Evolutionary conservation across 2,329 filamentous ascomycete genomes (phyloP), one percentile per base, ranked within the genome.

Genomic region (Xylaria sp.): DNA sequence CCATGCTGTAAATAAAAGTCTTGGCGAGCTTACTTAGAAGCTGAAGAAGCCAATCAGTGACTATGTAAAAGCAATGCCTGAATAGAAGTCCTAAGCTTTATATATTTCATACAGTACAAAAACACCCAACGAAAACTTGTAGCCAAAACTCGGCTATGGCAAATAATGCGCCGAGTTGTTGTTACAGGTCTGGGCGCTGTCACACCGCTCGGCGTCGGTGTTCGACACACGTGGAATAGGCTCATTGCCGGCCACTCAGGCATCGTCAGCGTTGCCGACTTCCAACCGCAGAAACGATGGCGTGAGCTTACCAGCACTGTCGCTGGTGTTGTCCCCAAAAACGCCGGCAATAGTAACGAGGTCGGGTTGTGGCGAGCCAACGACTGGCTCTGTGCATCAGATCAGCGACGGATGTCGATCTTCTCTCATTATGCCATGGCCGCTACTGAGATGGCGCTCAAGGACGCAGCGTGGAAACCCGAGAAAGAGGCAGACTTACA

Each of bases 401-500:
- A 90, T 66, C 85, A 87, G 76, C 88, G 94, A 4, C 92, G 93
- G 76, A 97, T 97, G 90, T 94, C 96, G n/a, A 86, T 84, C 28
- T 98, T 98, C 78, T 88, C 94, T 4, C 94, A 98, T 79, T 98
- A 97, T 82, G 95, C 94, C 15, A 86, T 97, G 77, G 93, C 92
- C 13, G 93, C 94, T 2, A 87, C 93, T 0, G 88, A 93, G 59
- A 96, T 98, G 86, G 96, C 96, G 0, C 83, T 99, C 60, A 81
- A 88, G 33, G 93, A 98, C 83, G 91, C 95, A 0, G 89, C 86
- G 2, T 97, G 94, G 93, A 84, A 86, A 58, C 89, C 91, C 0
- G 82, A 82, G 5, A 80, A 77, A 4, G 83, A 85, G 20, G 85
- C 89, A 28, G 88, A 94, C 66, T 85, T 87, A 28, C 92, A 97